Evolutionary conservation across 805 yeast species (phyloP).

Genomic region (Alloascoidea africana): DNA sequence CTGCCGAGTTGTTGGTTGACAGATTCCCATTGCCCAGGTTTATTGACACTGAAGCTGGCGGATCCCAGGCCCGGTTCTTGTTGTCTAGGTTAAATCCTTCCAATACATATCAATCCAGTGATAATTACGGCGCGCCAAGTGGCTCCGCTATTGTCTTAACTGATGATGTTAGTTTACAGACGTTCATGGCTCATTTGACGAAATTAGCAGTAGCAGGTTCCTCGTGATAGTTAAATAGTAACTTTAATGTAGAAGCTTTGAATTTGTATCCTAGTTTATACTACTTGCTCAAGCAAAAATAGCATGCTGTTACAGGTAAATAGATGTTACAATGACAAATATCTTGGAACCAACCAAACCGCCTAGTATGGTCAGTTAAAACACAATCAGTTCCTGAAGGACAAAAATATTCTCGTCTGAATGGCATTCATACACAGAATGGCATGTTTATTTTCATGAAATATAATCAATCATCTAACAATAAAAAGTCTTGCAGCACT

Average conservation of each 20-base stretch:
- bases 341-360: too few relatives aligned
- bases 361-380: too few relatives aligned
- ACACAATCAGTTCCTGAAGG: too few relatives aligned
- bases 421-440: too few relatives aligned
- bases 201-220: conserved; percentile 61
- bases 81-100: conserved; percentile 92
- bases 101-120: conserved; percentile 50
- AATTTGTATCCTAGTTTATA: conserved; percentile 4
- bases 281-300: background rate
- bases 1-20: conserved; percentile 79
- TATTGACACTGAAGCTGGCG: conserved; percentile 95
- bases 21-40: conserved; percentile 97
- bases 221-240: too few relatives aligned
- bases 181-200: conserved; percentile 89
- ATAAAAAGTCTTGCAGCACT: too few relatives aligned
- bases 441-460: too few relatives aligned
- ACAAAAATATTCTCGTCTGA: too few relatives aligned
- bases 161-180: conserved; percentile 90
- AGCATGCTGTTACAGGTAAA: too few relatives aligned
- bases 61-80: conserved; percentile 94
- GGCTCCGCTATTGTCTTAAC: conserved; percentile 78
- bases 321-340: too few relatives aligned
- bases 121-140: conserved; percentile 24
- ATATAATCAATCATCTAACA: too few relatives aligned
- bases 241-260: conserved; percentile 3